Conservation (phyloP, 306 rosid species). For the Quercus robur region DNA sequence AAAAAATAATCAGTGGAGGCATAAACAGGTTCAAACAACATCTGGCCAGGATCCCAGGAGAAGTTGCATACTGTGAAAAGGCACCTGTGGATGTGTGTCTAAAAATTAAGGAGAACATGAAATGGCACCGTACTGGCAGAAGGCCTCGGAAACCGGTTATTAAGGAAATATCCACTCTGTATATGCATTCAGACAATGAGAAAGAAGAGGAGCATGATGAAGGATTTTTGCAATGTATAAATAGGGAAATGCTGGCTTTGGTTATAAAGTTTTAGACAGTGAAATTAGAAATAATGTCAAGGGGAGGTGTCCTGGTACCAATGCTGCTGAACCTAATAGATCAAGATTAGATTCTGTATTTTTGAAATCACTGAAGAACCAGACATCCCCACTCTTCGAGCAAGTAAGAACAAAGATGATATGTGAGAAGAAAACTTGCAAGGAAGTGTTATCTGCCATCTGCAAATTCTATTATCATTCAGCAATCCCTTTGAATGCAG, state of each 20-base stretch:
- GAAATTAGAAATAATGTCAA: slow-evolving; percentile 51
- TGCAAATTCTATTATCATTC: slow-evolving; percentile 91
- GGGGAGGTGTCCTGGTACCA: slow-evolving; percentile 47
- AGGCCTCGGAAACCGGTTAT: slow-evolving; percentile 63
- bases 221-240: slow-evolving; percentile 50
- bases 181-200: slow-evolving; percentile 64
- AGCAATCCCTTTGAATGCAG: slow-evolving; percentile 82
- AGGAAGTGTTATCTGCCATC: slow-evolving; percentile 77
- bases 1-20: slow-evolving; percentile 90
- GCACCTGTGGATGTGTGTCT: slow-evolving; percentile 87
- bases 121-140: slow-evolving; percentile 98
- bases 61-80: slow-evolving; percentile 90
- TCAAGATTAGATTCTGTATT: slow-evolving; percentile 84
- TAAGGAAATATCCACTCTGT: slow-evolving; percentile 51
- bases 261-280: slow-evolving; percentile 60
- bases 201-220: slow-evolving; percentile 70
- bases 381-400: slow-evolving; percentile 59
- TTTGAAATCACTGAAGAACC: slow-evolving; percentile 59
- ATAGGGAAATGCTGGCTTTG: slow-evolving; percentile 54
- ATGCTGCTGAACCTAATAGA: slow-evolving; percentile 76
- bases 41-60: slow-evolving; percentile 97
- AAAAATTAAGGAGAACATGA: slow-evolving; percentile 92
- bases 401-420: slow-evolving; percentile 52
- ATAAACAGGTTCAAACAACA: slow-evolving; percentile 96
- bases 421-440: slow-evolving; percentile 52